These are phyloP conservation scores for Stagonosporopsis rhizophila DNA, from an alignment of 2,329 filamentous ascomycete species.

Conservation along the genomic window DNA sequence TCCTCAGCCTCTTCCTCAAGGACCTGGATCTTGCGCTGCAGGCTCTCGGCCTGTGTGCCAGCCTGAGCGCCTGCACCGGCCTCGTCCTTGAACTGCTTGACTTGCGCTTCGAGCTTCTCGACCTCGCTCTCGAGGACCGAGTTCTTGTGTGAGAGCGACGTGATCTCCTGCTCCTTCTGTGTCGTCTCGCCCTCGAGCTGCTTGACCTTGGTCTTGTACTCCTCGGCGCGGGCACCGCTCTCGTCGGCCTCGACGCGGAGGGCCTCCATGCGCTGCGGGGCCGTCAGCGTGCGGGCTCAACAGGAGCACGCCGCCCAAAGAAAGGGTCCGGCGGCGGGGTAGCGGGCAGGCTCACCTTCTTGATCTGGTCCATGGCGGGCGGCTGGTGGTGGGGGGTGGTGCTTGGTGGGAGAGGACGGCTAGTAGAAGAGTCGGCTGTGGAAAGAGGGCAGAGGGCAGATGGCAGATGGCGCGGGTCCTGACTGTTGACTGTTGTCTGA, in stretches of 20 bases:
- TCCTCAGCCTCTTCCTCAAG: conserved; percentile 98
- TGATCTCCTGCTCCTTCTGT: conserved; percentile 97
- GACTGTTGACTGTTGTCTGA: conserved; percentile 36
- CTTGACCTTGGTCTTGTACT: conserved; percentile 88
- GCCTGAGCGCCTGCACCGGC: conserved; percentile 83
- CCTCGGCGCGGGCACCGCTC: conserved; percentile 79
- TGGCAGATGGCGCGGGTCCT: no score
- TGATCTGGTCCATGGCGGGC: conserved; percentile 79
- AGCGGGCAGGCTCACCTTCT: conserved; percentile 72
- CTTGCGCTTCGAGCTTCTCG: conserved; percentile 84
- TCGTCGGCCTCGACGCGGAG: conserved; percentile 95
- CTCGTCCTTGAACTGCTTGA: conserved; percentile 87
- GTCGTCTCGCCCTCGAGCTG: conserved; percentile 91
- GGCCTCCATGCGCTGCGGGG: conserved; percentile 83
- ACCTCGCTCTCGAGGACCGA: conserved; percentile 86
- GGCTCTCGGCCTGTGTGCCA: conserved; percentile 87
- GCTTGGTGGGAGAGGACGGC: conserved; percentile 6
- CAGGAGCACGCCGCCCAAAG: conserved; percentile 10
- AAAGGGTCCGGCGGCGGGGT: conserved; percentile 47
- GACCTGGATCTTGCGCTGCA: conserved; percentile 91
- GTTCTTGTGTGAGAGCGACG: conserved; percentile 95
- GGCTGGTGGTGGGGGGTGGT: conserved; percentile 16
- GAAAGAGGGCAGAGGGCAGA: conserved; percentile 8
- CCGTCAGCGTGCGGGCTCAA: conserved; percentile 29
- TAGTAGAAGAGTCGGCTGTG: conserved; percentile 17